Base-by-base conservation (phyloP, 352 stramenopile species). In the Phytophthora boehmeriae region DNA sequence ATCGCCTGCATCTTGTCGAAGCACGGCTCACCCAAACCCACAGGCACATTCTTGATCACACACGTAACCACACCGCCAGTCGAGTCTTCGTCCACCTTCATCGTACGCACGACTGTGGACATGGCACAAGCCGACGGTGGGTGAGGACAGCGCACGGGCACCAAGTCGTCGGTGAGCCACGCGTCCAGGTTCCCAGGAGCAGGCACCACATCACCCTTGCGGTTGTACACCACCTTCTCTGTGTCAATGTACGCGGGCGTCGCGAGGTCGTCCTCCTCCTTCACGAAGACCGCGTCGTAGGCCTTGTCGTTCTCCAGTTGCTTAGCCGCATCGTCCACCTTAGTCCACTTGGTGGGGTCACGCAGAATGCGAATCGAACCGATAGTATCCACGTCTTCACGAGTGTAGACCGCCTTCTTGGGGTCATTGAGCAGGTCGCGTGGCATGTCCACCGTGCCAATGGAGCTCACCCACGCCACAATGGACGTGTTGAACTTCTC, bases 1-100 rank as follows among this genome's bases (percentile, higher is more conserved):
- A 98, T 86, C 14, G 98, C 98, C 72, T 99, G 97, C 30, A 99
- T 84, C 84, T 99, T 99, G 83, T 99, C 98, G 76, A 99, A 99
- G 54, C 98, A 98, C 16, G 98, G 97, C 61, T 98, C 89, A n/a
- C 98, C 98, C 8, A 99, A 71, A 47, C 98, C 97, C 17, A 98
- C 89, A 0, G 96, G 97, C 17, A 98, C 97, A 66, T 99, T 99
- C 47, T 96, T 85, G 47, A 97, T 98, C 32, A 99, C 91, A 56
- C 97, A 99, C 22, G 96, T 98, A 10, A 99, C 95, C 9, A 99
- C 95, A 27, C 97, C 97, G 27, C 97, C 88, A 2, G 83, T 96
- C 53, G 88, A 91, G 96, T 98, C 90, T 45, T 93, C 38, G 30
- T 94, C 83, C 52, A 80, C 79, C 80, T 97, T 97, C 75, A 91